Percentiles rank a stretch among this genome's conserved stretches.
Conservation (phyloP, 352 stramenopile species). For the Peronospora tabacina region DNA sequence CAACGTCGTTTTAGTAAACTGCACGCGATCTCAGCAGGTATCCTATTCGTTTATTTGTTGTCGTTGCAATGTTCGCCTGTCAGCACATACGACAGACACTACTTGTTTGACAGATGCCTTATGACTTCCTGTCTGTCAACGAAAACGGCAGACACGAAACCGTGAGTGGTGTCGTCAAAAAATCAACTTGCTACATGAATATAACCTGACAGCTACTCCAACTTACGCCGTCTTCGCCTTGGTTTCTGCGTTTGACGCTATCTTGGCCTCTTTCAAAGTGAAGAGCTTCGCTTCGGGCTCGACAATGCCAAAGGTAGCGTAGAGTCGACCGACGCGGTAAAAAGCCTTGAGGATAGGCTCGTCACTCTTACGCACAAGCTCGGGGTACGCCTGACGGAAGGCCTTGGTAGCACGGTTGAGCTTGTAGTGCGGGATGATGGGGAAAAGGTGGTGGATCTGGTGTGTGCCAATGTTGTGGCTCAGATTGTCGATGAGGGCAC, state of each 20-base stretch:
- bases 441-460: conserved; percentile 82
- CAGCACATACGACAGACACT: neutral
- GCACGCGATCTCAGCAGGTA: conserved; percentile 1
- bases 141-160: conserved; percentile 8
- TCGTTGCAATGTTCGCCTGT: neutral
- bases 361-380: conserved; percentile 63
- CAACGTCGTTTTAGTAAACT: conserved; percentile 18
- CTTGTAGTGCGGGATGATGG: conserved; percentile 85
- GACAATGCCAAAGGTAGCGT: conserved; percentile 63
- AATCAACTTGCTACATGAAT: conserved; percentile 12
- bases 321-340: conserved; percentile 49
- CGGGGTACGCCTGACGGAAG: conserved; percentile 60
- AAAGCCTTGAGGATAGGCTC: conserved; percentile 65
- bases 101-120: conserved; percentile 5
- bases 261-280: conserved; percentile 55
- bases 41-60: neutral
- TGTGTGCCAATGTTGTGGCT: conserved; percentile 86
- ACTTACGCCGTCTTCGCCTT: conserved; percentile 31
- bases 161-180: conserved; percentile 3
- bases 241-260: conserved; percentile 18
- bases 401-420: conserved; percentile 50
- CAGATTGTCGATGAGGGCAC: conserved; percentile 69
- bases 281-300: conserved; percentile 58
- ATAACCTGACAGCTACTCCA: conserved; percentile 14
- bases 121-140: neutral